Conservation (phyloP, 2,329 filamentous ascomycete species). For the Amauroascus niger region DNA sequence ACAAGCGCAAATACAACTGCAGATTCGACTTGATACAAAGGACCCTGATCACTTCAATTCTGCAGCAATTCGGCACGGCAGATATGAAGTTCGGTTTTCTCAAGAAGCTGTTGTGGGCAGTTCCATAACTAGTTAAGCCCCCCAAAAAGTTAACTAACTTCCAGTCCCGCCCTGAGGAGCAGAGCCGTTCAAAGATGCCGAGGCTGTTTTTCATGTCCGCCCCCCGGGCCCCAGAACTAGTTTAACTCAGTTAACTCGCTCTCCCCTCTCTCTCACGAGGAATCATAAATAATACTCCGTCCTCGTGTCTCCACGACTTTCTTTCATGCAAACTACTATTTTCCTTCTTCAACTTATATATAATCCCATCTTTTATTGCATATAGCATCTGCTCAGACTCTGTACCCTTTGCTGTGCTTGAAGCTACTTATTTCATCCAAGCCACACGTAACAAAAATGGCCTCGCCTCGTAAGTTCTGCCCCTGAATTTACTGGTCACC, state of each 20-base stretch:
- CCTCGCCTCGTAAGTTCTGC: conserved; percentile 62
- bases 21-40: too few relatives aligned
- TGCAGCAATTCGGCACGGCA: too few relatives aligned
- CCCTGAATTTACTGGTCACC: neutral
- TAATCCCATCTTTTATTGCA: neutral
- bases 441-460: conserved; percentile 45
- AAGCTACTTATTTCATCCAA: neutral
- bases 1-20: neutral
- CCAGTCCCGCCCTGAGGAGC: conserved; percentile 1
- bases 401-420: neutral
- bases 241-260: too few relatives aligned
- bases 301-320: neutral
- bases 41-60: too few relatives aligned
- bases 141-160: too few relatives aligned
- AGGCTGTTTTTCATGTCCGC: neutral
- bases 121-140: too few relatives aligned
- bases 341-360: neutral
- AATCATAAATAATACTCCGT: conserved; percentile 2
- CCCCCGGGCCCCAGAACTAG: too few relatives aligned
- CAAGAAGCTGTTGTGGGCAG: too few relatives aligned
- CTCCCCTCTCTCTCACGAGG: neutral
- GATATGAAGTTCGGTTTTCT: too few relatives aligned
- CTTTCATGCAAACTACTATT: neutral
- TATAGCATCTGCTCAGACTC: neutral
- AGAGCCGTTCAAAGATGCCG: neutral